Conservation (phyloP, 768 basidiomycete genomes). For the Suillus bovinus region DNA sequence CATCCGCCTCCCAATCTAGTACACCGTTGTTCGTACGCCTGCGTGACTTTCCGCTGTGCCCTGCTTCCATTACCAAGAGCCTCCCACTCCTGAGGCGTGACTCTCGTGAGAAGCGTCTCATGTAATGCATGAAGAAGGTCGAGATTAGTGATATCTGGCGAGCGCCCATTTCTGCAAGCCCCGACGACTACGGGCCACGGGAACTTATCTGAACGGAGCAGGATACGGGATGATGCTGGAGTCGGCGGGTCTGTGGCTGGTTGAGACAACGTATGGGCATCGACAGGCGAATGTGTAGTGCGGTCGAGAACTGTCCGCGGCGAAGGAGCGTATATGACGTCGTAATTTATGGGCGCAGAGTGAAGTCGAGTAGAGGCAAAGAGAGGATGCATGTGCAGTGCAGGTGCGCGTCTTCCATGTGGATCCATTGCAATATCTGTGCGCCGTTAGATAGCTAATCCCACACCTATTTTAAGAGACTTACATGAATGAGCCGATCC, state of each 20-base stretch:
- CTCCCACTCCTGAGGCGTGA: slow-evolving; percentile 68
- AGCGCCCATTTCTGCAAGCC: slow-evolving; percentile 20
- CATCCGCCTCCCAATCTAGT: slow-evolving; percentile 63
- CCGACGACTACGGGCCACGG: slow-evolving; percentile 61
- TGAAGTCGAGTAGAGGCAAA: slow-evolving; percentile 57
- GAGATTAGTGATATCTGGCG: slow-evolving; percentile 52
- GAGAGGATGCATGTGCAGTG: slow-evolving; percentile 63
- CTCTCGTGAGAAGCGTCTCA: slow-evolving; percentile 51
- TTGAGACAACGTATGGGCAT: slow-evolving; percentile 55
- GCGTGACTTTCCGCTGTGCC: slow-evolving; percentile 57
- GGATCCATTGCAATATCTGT: slow-evolving; percentile 23
- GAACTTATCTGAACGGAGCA: slow-evolving; percentile 56
- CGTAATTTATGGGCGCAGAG: slow-evolving; percentile 63
- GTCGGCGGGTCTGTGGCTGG: slow-evolving; percentile 66
- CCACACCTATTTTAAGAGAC: slow-evolving; percentile 19
- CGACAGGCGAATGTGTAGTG: slow-evolving; percentile 52
- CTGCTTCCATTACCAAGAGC: slow-evolving; percentile 54
- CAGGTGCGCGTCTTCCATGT: slow-evolving; percentile 28
- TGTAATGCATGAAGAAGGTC: slow-evolving; percentile 65
- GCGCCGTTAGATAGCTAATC: background rate
- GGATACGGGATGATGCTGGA: slow-evolving; percentile 43
- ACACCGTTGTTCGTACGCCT: slow-evolving; percentile 65
- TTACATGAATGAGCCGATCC: slow-evolving; percentile 43
- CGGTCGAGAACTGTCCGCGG: slow-evolving; percentile 58
- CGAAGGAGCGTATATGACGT: slow-evolving; percentile 57